Evolutionary conservation across 1,284 basidiomycete genomes (phyloP), one percentile per base, ranked within the genome.

Genomic region (Ustilago crameri): DNA sequence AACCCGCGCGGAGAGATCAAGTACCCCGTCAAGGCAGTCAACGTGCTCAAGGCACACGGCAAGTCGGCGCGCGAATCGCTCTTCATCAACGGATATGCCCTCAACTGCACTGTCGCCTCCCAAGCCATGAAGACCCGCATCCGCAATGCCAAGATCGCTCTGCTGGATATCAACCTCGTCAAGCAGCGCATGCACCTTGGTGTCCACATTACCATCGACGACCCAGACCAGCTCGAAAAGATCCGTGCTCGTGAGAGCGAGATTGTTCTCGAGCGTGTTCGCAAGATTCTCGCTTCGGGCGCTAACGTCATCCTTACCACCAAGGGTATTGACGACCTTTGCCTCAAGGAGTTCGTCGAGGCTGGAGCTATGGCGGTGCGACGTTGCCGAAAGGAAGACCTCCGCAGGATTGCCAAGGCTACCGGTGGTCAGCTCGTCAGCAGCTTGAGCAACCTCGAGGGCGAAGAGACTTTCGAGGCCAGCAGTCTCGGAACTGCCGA

Each of bases 81-180:
- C 70, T 94, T 92, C 82, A 91, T 99, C 65, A 93, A 93, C 81
- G 96, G 96, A 44, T 99, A 98, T 85, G 96, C 96, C 32, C 86
- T 99, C 73, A 99, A 98, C 85, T 98, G 96, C 86, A 98, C 96
- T 15, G 95, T 98, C 47, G 95, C 96, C 1, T 95, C 92, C 83
- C 96, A 99, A 88, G 95, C 95, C 3, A 98, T 99, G 96, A 98
- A 97, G 86, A 95, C 92, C 73, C 90, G 93, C 49, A 90, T 99
- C 79, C 87, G 87, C 9, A 90, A 90, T 74, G 96, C 96, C 46
- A 98, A 98, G 86, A 98, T 99, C 79, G 96, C 96, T 2, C 96
- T 95, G 85, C 87, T 99, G 65, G 96, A 99, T 83, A 98, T 99
- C 84, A 98, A 99, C 85, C 87, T 99, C 48, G 92, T 93, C 82